Evolutionary conservation across 129 eudicot species (phyloP), one percentile per base, ranked within the genome.

Genomic region (Calendula officinalis): DNA sequence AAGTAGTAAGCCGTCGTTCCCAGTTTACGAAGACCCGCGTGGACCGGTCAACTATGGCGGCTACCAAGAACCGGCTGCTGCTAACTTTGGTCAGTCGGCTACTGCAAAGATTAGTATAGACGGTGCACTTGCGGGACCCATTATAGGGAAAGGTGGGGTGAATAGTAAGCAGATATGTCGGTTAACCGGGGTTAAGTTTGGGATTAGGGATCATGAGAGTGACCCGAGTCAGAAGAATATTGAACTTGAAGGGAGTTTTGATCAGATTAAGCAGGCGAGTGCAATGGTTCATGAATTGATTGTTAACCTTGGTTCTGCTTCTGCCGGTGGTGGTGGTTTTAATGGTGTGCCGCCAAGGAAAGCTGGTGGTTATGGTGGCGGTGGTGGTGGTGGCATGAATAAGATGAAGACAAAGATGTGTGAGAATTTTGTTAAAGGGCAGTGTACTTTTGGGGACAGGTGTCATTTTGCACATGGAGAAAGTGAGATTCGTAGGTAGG

Each of bases 381-480:
- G 6, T 11, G 62, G 43, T 0, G 56, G 49, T 46, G 69, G 62
- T 16, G 76, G 74, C 27, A 73, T 66, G 43, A 77, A 80, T 47
- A 73, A 73, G 30, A 75, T 75, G 33, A 87, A 87, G 77, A 87
- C 79, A 7, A 87, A 87, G 77, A 65, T 76, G 75, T 83, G 95
- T 15, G 87, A 80, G 61, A 83, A 83, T 45, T 87, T 87, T 50
- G 63, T 83, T 0, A 87, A 78, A 75, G 90, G 90, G 30, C 68
- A 60, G 67, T 87, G 90, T 67, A 81, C 83, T 9, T 87, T 81
- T 53, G 87, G 87, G 15, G 90, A 86, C 2, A 86, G 74, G 77
- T 86, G 95, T 37, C 86, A 83, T 78, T 87, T 83, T 76, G 95
- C 95, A 9, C 95, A 86, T 72, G 85, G 90, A 22, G 77, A 69